phyloP scores from a whole-genome alignment of 2,329 filamentous ascomycete genomes.

The Didymella lethalis region DNA sequence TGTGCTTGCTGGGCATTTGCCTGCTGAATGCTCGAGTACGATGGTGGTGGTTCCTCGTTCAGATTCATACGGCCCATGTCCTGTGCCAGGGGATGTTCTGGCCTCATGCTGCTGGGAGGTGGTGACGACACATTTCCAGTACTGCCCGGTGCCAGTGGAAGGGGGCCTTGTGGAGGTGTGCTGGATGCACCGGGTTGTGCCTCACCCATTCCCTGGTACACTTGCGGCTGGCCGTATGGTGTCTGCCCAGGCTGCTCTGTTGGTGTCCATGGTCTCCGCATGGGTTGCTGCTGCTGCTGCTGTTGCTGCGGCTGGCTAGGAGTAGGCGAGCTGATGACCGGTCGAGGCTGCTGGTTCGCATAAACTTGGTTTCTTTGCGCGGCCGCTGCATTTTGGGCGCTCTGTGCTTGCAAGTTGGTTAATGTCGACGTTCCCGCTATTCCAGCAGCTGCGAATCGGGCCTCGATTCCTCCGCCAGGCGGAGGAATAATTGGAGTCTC shows the following conservation, averaged over 20 bases:
- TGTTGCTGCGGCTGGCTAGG: conserved; percentile 45
- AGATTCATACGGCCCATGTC: conserved; percentile 85
- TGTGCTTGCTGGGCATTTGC: conserved; percentile 55
- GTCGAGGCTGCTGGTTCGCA: conserved; percentile 51
- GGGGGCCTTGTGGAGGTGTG: conserved; percentile 51
- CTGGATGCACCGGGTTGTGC: conserved; percentile 55
- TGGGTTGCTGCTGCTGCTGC: conserved; percentile 45
- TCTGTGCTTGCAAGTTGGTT: conserved; percentile 76
- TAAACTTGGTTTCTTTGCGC: conserved; percentile 84
- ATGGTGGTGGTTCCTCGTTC: conserved; percentile 87
- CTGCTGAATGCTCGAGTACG: conserved; percentile 74
- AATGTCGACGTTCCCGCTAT: conserved; percentile 87
- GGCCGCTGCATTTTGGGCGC: conserved; percentile 81
- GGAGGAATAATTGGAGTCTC: conserved; percentile 85
- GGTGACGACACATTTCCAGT: conserved; percentile 33
- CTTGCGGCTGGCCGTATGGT: conserved; percentile 86
- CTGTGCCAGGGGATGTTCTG: conserved; percentile 76
- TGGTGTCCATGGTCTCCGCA: conserved; percentile 85
- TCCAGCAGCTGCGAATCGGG: conserved; percentile 87
- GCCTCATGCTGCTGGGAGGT: conserved; percentile 37
- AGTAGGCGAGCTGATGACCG: conserved; percentile 59
- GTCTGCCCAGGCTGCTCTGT: conserved; percentile 88
- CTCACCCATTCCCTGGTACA: conserved; percentile 86
- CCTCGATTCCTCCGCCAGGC: conserved; percentile 85
- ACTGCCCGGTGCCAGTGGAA: conserved; percentile 38